These are phyloP conservation scores for Eucalyptus grandis DNA, from an alignment of 345 rosid genomes.

Conservation along the genomic window DNA sequence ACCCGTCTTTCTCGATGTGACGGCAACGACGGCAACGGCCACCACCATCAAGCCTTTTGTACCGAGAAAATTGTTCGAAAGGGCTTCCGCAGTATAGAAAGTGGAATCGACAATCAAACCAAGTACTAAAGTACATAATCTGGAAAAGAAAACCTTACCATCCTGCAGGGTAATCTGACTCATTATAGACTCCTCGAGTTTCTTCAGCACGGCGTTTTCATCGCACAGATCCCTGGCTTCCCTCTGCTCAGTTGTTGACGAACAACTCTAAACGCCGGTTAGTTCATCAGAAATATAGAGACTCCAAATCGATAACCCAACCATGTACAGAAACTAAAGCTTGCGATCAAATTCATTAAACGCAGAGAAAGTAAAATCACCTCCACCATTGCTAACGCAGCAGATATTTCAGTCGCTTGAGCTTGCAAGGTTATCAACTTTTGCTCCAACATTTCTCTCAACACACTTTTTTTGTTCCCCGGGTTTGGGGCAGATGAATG, in stretches of 20 bases:
- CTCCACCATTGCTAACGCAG: background rate
- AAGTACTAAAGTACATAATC: background rate
- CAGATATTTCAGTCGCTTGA: background rate
- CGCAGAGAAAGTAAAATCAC: background rate
- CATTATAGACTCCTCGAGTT: background rate
- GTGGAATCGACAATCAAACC: background rate
- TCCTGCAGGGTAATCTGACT: background rate
- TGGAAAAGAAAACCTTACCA: background rate
- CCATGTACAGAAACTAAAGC: background rate
- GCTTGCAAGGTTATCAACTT: background rate
- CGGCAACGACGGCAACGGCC: background rate
- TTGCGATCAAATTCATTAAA: background rate
- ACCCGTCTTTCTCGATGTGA: background rate
- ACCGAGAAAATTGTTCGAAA: background rate
- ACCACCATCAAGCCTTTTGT: background rate
- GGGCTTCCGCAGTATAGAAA: background rate
- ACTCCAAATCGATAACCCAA: background rate
- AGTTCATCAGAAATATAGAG: background rate
- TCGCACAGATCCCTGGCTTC: background rate
- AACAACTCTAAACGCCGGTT: background rate
- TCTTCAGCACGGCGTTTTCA: background rate
- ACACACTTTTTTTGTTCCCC: background rate
- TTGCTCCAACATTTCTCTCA: background rate
- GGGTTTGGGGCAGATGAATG: background rate
- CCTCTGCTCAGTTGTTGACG: background rate